Evolutionary conservation across 164 flowering plant genomes (phyloP), one percentile per base, ranked within the genome.

Genomic region (Nymphaea thermarum): DNA sequence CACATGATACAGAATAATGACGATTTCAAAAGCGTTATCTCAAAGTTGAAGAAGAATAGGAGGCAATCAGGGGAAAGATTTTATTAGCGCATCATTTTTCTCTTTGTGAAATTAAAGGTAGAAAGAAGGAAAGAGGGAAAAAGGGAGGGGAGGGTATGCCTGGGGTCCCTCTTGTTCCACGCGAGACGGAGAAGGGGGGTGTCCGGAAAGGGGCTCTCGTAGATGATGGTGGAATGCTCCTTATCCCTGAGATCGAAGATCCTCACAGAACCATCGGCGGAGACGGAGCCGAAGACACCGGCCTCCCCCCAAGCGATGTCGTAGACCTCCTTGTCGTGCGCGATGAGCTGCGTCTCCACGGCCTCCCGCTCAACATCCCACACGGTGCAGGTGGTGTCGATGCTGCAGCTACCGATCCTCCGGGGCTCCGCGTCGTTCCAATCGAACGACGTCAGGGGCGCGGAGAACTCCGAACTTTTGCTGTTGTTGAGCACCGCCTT

Each of bases 301-400:
- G 88, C 94, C 59, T 86, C 97, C 2, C 98, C 97, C 98, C 98
- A 93, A 17, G 96, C 96, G 60, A 93, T 93, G 77, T 93, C 98
- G 70, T 91, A 87, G 5, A 93, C 98, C 86, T 93, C 98, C 77
- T 91, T 93, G 68, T 93, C 98, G 65, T 93, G 97, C 5, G 98
- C 98, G 16, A 93, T 91, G 4, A 93, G 75, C 80, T 93, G 98
- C 42, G 96, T 93, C 70, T 93, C 97, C 6, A 93, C 96, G 4
- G 72, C 79, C 14, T 81, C 79, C 68, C 75, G 79, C 73, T 93
- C 98, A 2, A 93, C 70, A 66, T 93, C 97, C 98, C 98, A 93
- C 45, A 93, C 77, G 3, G 98, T 93, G 72, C 97, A 93, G 1
- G 96, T 93, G 12, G 98, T 93, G 77, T 91, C 98, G 53, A 94